Conservation (phyloP, 2,329 filamentous ascomycete genomes). For the Xylaria sp. region DNA sequence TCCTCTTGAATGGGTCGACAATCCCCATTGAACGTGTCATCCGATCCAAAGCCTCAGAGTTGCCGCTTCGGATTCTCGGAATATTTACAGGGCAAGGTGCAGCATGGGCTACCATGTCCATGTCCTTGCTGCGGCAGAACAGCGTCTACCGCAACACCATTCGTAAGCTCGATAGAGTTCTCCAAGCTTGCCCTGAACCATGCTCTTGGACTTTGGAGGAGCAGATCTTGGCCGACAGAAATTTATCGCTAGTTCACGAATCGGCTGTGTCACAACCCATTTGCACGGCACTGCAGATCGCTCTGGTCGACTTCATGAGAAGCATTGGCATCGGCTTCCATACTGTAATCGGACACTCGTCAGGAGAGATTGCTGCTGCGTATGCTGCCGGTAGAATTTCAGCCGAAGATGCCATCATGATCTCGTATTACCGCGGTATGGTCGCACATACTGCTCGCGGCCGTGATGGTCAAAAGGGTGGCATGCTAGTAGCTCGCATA, state of each 20-base stretch:
- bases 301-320: constrained; percentile 52
- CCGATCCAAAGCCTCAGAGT: constrained; percentile 40
- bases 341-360: constrained; percentile 49
- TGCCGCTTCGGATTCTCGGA: constrained; percentile 47
- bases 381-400: constrained; percentile 48
- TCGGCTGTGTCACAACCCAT: constrained; percentile 62
- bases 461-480: constrained; percentile 43
- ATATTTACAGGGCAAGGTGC: constrained; percentile 54
- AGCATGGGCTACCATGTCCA: constrained; percentile 53
- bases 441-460: constrained; percentile 43
- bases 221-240: constrained; percentile 49
- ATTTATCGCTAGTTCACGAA: constrained; percentile 49
- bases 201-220: constrained; percentile 52
- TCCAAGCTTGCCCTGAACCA: constrained; percentile 40
- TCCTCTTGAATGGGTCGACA: constrained; percentile 42
- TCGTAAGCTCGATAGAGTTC: constrained; percentile 49
- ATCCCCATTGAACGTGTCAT: constrained; percentile 29
- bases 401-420: constrained; percentile 47
- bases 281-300: constrained; percentile 66
- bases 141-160: constrained; percentile 51
- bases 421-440: constrained; percentile 49
- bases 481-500: constrained; percentile 47
- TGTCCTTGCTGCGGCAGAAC: constrained; percentile 46
- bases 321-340: constrained; percentile 46
- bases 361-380: constrained; percentile 50